These are phyloP conservation scores for Cyclocybe aegerita DNA, from an alignment of 768 basidiomycete genomes.

Conservation along the genomic window DNA sequence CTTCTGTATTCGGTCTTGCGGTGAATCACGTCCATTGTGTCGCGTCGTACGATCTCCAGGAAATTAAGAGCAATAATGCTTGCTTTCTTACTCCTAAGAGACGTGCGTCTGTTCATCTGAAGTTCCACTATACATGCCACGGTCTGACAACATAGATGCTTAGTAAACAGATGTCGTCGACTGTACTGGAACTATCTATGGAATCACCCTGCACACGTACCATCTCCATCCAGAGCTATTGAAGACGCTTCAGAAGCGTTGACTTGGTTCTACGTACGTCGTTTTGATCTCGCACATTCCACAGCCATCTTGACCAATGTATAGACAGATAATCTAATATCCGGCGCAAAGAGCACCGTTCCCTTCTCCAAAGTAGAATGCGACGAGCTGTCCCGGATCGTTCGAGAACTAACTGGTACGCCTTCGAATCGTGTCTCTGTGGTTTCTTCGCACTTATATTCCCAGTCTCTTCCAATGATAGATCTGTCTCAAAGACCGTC, in stretches of 20 bases:
- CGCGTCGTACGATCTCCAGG: constrained; percentile 38
- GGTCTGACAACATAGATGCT: not conserved
- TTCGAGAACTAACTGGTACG: constrained; percentile 35
- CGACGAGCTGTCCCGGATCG: constrained; percentile 43
- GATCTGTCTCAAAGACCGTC: constrained; percentile 39
- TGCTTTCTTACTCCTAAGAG: constrained; percentile 23
- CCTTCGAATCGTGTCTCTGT: not conserved
- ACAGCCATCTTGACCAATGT: not conserved
- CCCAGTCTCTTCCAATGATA: constrained; percentile 17
- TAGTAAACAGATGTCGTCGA: constrained; percentile 45
- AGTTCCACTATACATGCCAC: not conserved
- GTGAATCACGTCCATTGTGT: constrained; percentile 49
- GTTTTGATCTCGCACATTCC: not conserved
- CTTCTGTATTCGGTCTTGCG: constrained; percentile 32
- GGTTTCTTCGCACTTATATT: not conserved
- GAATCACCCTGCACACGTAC: constrained; percentile 46
- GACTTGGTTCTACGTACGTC: constrained; percentile 46
- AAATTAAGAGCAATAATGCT: constrained; percentile 28
- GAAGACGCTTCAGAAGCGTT: constrained; percentile 49
- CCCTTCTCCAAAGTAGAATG: constrained; percentile 58
- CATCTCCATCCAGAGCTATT: constrained; percentile 39
- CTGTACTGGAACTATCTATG: constrained; percentile 54
- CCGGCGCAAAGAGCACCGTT: constrained; percentile 39
- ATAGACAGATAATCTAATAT: constrained; percentile 49
- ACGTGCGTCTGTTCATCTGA: constrained; percentile 15